Evolutionary conservation across 805 yeast genomes (phyloP).

Genomic region (Soucietia sequanensis): DNA sequence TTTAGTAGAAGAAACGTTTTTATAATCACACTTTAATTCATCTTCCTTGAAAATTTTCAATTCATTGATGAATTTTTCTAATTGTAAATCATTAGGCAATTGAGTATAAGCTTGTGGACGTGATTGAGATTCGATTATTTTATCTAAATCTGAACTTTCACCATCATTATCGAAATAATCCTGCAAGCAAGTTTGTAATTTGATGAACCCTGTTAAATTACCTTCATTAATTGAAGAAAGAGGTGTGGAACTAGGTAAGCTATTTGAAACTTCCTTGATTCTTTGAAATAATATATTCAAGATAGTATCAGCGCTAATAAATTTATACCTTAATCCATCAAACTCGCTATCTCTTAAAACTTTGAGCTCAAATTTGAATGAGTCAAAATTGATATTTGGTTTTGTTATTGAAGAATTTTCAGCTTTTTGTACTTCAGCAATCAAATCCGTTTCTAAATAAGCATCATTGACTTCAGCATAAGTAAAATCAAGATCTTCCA

Average conservation of each 20-base stretch:
- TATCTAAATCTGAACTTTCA: conserved; percentile 53
- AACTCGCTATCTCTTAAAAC: conserved; percentile 4
- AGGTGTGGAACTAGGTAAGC: conserved; percentile 10
- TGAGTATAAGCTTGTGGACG: conserved; percentile 8
- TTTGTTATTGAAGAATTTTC: not conserved
- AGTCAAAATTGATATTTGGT: not conserved
- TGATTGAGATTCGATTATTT: not conserved
- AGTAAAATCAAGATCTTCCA: not conserved
- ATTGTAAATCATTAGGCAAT: conserved; percentile 18
- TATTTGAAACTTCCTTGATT: conserved; percentile 13
- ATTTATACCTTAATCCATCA: not conserved
- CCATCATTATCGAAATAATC: conserved; percentile 50
- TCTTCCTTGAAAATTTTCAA: conserved; percentile 2
- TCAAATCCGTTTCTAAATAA: not conserved
- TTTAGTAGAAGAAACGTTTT: conserved; percentile 7
- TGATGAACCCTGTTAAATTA: conserved; percentile 11
- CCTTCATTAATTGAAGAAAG: conserved; percentile 10
- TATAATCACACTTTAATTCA: conserved; percentile 6
- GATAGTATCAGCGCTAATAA: conserved; percentile 3
- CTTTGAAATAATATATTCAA: conserved; percentile 11
- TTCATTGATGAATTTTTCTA: conserved; percentile 8
- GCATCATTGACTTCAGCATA: not conserved
- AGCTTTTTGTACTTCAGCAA: not conserved
- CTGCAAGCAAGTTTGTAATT: too few relatives aligned
- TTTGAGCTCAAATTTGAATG: conserved; percentile 1